Evolutionary conservation across 164 flowering plant species (phyloP), one percentile per base, ranked within the genome.

Genomic region (Magnolia officinalis): DNA sequence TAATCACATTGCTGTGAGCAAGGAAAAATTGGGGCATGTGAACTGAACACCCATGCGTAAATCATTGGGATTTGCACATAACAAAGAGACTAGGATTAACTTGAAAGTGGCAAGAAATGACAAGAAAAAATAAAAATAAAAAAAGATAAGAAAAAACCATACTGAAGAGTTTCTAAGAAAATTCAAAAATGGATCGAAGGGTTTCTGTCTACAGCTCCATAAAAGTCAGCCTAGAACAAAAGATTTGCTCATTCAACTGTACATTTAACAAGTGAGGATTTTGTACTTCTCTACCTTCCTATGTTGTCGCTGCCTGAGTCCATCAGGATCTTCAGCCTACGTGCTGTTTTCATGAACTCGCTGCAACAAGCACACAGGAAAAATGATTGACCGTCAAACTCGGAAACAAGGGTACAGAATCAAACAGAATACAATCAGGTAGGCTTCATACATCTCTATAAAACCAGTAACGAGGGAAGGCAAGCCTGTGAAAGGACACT

Each of bases 271-370:
- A 82, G 49, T 8, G 71, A 63, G 37, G 71, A 75, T 76, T 61
- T 73, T 19, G 45, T 37, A 11, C 10, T 8, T 52, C 69, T 67
- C 87, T 86, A 85, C 83, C 79, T 63, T 74, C 91, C 90, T 68
- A 83, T 70, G 75, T 83, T 84, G 82, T 86, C 82, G 6, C 91
- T 88, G 84, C 90, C 76, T 5, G 92, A 87, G 77, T 92, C 92
- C 81, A 70, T 85, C 59, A 87, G 82, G 77, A 94, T 90, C 13
- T 90, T 91, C 81, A 94, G 80, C 78, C 89, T 86, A 74, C 81
- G 84, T 13, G 93, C 96, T 4, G 84, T 81, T 81, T 83, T 91
- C 72, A 78, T 61, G 77, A 91, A 92, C 24, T 89, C 89, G 55
- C 98, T 94, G 91, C 89, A 84, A 77, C 73, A 45, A 52, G 6